Evolutionary conservation across 257 asterid genomes (phyloP).

Genomic region (Lantana camara): DNA sequence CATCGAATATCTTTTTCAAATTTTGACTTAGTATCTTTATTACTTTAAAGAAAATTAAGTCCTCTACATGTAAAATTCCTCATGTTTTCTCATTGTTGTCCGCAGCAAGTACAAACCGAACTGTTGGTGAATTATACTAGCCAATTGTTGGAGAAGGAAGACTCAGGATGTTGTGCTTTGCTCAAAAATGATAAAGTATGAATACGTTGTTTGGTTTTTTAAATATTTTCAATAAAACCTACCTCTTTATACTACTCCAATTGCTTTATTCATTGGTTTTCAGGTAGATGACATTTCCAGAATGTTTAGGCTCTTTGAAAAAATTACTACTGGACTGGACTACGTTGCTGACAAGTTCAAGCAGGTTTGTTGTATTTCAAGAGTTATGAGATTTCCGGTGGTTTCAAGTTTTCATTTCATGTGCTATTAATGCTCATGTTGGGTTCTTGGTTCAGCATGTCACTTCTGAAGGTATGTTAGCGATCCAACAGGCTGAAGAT

Average conservation of each 20-base stretch:
- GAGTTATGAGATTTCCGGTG: background rate
- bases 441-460: constrained; percentile 46
- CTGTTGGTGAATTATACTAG: constrained; percentile 40
- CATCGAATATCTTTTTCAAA: no score
- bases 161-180: constrained; percentile 62
- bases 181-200: constrained; percentile 60
- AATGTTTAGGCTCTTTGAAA: constrained; percentile 56
- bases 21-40: no score
- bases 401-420: background rate
- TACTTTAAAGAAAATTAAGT: background rate
- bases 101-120: constrained; percentile 45
- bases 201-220: background rate
- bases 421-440: background rate
- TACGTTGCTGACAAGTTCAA: constrained; percentile 45
- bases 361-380: constrained; percentile 40
- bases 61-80: background rate
- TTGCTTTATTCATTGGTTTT: constrained; percentile 8
- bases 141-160: constrained; percentile 61
- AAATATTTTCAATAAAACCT: background rate
- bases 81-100: constrained; percentile 1
- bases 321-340: constrained; percentile 43
- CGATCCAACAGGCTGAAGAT: constrained; percentile 62
- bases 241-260: background rate
- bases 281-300: constrained; percentile 64
- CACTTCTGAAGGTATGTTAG: constrained; percentile 49